Conservation (phyloP, 179 eudicot species). For the Spergularia azorica region DNA sequence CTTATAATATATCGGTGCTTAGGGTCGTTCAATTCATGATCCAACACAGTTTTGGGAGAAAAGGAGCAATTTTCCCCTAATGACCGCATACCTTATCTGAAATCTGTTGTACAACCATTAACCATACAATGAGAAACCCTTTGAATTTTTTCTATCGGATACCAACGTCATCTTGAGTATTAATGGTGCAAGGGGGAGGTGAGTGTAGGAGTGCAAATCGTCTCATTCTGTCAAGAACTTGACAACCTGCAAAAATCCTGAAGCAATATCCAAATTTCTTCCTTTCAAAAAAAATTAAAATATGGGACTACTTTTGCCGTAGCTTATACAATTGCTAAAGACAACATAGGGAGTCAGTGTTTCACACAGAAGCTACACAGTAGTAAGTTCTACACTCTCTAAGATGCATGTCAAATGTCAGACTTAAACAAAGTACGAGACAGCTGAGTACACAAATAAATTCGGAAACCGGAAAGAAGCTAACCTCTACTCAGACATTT, state of each 20-base stretch:
- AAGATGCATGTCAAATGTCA: neutral
- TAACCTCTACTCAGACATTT: slow-evolving; percentile 17
- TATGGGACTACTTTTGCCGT: neutral
- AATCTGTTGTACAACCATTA: no score
- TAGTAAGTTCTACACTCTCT: neutral
- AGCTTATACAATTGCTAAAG: neutral
- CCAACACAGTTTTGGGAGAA: neutral
- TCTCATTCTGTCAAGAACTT: no score
- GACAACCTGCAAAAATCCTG: no score
- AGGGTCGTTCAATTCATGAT: neutral
- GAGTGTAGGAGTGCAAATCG: no score
- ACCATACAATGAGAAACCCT: no score
- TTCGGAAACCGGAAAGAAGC: slow-evolving; percentile 1
- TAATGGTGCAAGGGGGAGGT: no score
- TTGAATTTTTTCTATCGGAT: no score
- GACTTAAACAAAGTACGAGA: slow-evolving; percentile 20
- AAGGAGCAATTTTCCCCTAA: no score
- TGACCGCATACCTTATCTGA: no score
- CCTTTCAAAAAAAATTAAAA: neutral
- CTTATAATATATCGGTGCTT: no score
- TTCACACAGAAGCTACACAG: neutral
- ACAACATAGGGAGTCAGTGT: neutral
- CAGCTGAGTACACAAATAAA: slow-evolving; percentile 12
- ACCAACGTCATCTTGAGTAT: no score
- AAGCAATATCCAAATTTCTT: no score